Conservation (phyloP, 2,329 filamentous ascomycete species). For the Aspergillus costaricaensis region DNA sequence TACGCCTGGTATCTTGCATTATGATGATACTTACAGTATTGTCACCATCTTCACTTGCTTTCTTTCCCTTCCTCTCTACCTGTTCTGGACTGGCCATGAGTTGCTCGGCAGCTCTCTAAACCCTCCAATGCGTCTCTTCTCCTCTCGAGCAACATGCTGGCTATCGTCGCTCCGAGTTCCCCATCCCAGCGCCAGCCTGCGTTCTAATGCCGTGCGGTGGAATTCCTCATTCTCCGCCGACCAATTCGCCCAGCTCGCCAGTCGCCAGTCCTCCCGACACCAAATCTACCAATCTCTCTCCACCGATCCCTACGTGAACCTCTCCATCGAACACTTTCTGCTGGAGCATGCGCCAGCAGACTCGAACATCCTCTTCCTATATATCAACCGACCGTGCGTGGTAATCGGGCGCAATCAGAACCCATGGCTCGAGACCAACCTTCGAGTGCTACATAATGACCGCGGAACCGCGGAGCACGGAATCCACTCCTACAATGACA, state of each 20-base stretch:
- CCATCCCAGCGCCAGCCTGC: slow-evolving; percentile 4
- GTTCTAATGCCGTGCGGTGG: slow-evolving; percentile 19
- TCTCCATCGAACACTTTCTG: slow-evolving; percentile 90
- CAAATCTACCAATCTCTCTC: slow-evolving; percentile 74
- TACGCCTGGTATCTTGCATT: no score
- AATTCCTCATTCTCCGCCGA: slow-evolving; percentile 35
- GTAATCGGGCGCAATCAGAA: slow-evolving; percentile 97
- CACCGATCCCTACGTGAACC: slow-evolving; percentile 79
- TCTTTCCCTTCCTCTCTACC: slow-evolving; percentile 28
- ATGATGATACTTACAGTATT: no score
- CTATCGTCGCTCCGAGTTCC: slow-evolving; percentile 18
- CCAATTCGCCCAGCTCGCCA: slow-evolving; percentile 38
- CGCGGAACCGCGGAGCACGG: slow-evolving; percentile 24
- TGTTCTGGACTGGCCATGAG: not conserved
- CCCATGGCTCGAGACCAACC: slow-evolving; percentile 88
- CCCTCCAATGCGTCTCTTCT: slow-evolving; percentile 9
- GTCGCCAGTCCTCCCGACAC: slow-evolving; percentile 37
- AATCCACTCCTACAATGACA: slow-evolving; percentile 14
- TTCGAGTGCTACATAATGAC: slow-evolving; percentile 59
- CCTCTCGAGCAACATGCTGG: slow-evolving; percentile 23
- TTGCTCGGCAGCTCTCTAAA: no score
- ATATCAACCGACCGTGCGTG: slow-evolving; percentile 82
- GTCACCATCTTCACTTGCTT: not conserved
- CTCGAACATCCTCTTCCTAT: slow-evolving; percentile 80
- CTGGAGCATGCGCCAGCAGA: slow-evolving; percentile 71